phyloP scores from a whole-genome alignment of 768 basidiomycete species.

The Sporobolomyces phaffii region DNA sequence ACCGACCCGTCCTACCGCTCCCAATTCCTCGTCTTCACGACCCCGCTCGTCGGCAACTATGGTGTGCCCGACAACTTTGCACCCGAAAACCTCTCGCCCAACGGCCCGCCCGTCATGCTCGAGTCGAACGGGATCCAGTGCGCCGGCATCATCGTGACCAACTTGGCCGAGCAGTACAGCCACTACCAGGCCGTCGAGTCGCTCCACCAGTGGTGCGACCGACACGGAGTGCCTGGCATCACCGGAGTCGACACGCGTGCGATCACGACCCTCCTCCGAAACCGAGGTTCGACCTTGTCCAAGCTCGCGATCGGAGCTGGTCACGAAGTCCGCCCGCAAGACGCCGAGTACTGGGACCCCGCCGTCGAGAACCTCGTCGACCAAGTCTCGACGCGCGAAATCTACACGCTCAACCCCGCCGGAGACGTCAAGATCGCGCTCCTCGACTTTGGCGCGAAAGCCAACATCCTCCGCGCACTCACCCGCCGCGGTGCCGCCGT shows the following conservation, averaged over 20 bases:
- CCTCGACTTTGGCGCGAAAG: slow-evolving; percentile 94
- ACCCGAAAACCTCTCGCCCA: slow-evolving; percentile 51
- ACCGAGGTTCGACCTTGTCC: slow-evolving; percentile 94
- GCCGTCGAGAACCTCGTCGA: slow-evolving; percentile 85
- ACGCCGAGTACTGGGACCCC: slow-evolving; percentile 87
- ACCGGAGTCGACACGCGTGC: slow-evolving; percentile 97
- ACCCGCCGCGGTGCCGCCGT: slow-evolving; percentile 84
- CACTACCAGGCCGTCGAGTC: slow-evolving; percentile 93
- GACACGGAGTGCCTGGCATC: slow-evolving; percentile 82
- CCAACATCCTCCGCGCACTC: slow-evolving; percentile 89
- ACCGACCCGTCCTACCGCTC: slow-evolving; percentile 98
- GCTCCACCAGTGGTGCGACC: slow-evolving; percentile 84
- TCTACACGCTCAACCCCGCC: slow-evolving; percentile 75
- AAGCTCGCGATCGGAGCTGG: slow-evolving; percentile 78
- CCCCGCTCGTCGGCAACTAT: slow-evolving; percentile 97
- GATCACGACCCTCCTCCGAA: slow-evolving; percentile 83
- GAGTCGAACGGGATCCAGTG: slow-evolving; percentile 88
- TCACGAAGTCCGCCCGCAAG: slow-evolving; percentile 55
- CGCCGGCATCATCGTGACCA: slow-evolving; percentile 83
- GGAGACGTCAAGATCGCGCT: slow-evolving; percentile 90
- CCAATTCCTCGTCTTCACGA: slow-evolving; percentile 97
- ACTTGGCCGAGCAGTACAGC: slow-evolving; percentile 89
- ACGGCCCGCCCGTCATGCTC: slow-evolving; percentile 66
- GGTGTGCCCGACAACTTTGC: slow-evolving; percentile 73
- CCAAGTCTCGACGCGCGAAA: slow-evolving; percentile 76